Percentiles rank a stretch among this genome's conserved stretches.
Evolutionary conservation across 306 rosid genomes (phyloP).

Genomic region (Gastrolobium villosum): DNA sequence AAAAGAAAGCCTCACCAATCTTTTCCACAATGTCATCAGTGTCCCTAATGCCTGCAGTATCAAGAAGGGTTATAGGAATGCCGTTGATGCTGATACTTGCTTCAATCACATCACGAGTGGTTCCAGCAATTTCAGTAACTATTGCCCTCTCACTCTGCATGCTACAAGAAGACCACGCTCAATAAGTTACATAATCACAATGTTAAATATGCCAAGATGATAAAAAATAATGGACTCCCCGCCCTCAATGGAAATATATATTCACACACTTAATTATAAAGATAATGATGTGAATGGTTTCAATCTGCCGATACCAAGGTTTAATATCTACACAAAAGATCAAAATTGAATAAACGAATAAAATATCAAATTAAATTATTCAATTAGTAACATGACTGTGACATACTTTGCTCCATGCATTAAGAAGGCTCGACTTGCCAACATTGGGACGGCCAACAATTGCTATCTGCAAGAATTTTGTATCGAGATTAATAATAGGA

Average conservation of each 20-base stretch:
- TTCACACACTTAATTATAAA: background rate
- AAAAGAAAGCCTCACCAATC: conserved; percentile 71
- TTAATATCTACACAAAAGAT: conserved; percentile 25
- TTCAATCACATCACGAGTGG: conserved; percentile 97
- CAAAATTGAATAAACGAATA: conserved; percentile 3
- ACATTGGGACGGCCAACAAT: conserved; percentile 98
- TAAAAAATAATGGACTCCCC: background rate
- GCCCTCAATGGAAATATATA: too few relatives aligned
- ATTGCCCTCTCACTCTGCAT: conserved; percentile 99
- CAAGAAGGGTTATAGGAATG: conserved; percentile 94
- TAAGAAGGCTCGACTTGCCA: conserved; percentile 98
- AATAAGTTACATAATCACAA: conserved; percentile 55
- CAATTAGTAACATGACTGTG: conserved; percentile 32
- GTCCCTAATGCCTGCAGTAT: conserved; percentile 97
- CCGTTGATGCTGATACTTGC: conserved; percentile 82
- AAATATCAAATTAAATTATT: conserved; percentile 23
- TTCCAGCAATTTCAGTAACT: conserved; percentile 98
- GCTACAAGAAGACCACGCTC: conserved; percentile 71
- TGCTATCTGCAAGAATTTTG: conserved; percentile 77
- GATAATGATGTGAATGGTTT: conserved; percentile 23
- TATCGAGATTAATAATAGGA: conserved; percentile 39
- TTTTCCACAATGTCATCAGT: conserved; percentile 94
- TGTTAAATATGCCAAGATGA: conserved; percentile 28
- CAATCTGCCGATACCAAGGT: conserved; percentile 35
- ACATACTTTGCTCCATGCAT: conserved; percentile 99